Percentiles rank a stretch among this genome's conserved stretches.
Conservation (phyloP, 768 basidiomycete genomes). For the Russula dissimulans region DNA sequence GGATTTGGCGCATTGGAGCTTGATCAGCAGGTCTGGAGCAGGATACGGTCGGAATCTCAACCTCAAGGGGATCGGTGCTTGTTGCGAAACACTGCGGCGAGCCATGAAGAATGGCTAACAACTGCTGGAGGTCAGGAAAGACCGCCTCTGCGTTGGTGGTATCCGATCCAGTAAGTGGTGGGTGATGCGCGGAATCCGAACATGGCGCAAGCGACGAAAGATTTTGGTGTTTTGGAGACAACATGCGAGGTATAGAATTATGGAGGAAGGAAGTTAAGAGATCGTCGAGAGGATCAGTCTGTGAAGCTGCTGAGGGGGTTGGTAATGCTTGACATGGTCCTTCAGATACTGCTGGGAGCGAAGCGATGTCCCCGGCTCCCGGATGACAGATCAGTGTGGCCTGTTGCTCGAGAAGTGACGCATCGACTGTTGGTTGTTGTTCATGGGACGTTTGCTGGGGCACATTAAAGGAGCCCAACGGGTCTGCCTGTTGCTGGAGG, state of each 20-base stretch:
- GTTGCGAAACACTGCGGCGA: background rate
- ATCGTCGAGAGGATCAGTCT: conserved; percentile 31
- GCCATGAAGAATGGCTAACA: background rate
- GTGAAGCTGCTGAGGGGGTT: conserved; percentile 12
- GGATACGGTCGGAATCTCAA: conserved; percentile 46
- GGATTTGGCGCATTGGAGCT: background rate
- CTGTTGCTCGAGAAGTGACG: background rate
- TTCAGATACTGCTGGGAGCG: background rate
- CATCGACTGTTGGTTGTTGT: background rate
- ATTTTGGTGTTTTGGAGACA: background rate
- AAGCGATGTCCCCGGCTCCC: conserved; percentile 1
- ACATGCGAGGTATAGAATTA: background rate
- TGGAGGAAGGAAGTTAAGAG: conserved; percentile 23
- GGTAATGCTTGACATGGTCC: background rate
- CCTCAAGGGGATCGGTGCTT: conserved; percentile 28
- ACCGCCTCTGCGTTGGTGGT: background rate
- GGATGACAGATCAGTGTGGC: background rate
- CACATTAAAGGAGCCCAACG: background rate
- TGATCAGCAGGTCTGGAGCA: conserved; percentile 13
- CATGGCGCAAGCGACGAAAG: background rate
- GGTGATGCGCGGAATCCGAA: background rate
- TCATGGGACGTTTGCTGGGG: background rate
- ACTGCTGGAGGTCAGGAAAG: conserved; percentile 5
- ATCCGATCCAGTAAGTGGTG: background rate
- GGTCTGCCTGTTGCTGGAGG: conserved; percentile 24